These are phyloP conservation scores for Metschnikowia rubicola DNA, from an alignment of 805 yeast genomes.

Conservation along the genomic window DNA sequence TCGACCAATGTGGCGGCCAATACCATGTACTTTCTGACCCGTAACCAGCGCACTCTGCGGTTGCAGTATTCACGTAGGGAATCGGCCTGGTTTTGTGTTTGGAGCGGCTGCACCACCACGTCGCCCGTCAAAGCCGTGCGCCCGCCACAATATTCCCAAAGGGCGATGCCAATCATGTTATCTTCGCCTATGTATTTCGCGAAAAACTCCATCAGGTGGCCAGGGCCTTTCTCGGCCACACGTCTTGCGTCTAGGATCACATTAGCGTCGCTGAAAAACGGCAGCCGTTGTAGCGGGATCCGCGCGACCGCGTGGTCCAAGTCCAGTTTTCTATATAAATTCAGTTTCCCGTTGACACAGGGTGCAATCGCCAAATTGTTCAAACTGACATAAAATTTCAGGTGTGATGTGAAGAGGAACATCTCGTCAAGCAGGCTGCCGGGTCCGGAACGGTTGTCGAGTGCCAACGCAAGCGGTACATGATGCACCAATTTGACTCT, in stretches of 20 bases:
- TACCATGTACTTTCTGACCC: conserved; percentile 87
- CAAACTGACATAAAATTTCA: conserved; percentile 78
- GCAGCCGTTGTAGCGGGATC: conserved; percentile 26
- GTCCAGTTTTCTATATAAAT: conserved; percentile 65
- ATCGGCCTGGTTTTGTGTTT: conserved; percentile 32
- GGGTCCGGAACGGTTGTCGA: conserved; percentile 18
- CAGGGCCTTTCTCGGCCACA: conserved; percentile 30
- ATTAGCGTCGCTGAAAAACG: conserved; percentile 29
- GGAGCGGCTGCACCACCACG: conserved; percentile 69
- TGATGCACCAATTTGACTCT: conserved; percentile 75
- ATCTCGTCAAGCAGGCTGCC: conserved; percentile 61
- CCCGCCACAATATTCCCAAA: conserved; percentile 67
- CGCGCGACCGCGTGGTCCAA: conserved; percentile 54
- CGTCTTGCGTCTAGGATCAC: conserved; percentile 31
- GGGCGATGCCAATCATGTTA: conserved; percentile 83
- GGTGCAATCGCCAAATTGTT: conserved; percentile 76
- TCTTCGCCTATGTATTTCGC: conserved; percentile 87
- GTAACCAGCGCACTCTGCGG: conserved; percentile 78
- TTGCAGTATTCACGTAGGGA: conserved; percentile 53
- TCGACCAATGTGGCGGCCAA: conserved; percentile 78
- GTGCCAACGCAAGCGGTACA: conserved; percentile 60
- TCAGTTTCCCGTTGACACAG: conserved; percentile 89
- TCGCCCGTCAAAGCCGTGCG: conserved; percentile 79
- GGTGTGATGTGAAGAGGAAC: conserved; percentile 80
- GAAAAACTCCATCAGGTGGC: conserved; percentile 62